These are phyloP conservation scores for Hamamelis virginiana DNA, from an alignment of 164 flowering plant species.

Conservation along the genomic window DNA sequence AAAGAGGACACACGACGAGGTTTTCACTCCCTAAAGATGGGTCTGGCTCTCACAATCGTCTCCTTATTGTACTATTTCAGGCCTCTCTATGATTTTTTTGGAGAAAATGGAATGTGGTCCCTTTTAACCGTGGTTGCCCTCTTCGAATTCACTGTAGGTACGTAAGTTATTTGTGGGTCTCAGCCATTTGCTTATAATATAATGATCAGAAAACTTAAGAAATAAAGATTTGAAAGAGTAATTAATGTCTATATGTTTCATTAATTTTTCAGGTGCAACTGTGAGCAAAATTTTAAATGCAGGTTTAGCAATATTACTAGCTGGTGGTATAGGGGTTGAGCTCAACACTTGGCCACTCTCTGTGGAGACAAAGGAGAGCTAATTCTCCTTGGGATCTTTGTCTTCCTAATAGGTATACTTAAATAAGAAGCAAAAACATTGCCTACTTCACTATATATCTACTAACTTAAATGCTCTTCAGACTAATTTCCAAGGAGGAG, in stretches of 20 bases:
- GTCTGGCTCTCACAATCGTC: conserved; percentile 7
- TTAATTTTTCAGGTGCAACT: no score
- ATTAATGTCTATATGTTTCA: no score
- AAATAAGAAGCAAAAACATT: neutral
- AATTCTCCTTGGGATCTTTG: neutral
- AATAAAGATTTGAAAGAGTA: no score
- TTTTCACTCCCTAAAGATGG: conserved; percentile 16
- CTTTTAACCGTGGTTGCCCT: conserved; percentile 17
- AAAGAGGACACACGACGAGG: no score
- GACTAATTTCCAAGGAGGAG: no score
- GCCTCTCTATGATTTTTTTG: conserved; percentile 16
- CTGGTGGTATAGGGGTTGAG: neutral
- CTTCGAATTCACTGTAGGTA: conserved; percentile 18
- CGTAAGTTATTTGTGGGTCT: neutral
- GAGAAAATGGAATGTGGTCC: conserved; percentile 13
- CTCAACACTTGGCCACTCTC: neutral
- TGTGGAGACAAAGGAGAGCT: neutral
- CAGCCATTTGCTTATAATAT: no score
- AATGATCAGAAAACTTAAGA: no score
- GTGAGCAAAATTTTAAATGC: no score
- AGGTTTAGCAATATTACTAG: neutral
- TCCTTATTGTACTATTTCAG: conserved; percentile 11
- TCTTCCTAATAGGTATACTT: neutral
- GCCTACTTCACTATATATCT: no score
- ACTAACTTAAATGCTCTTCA: no score